Percentiles rank a stretch among this genome's conserved stretches.
phyloP scores from a whole-genome alignment of 176 grass and related monocot species.

The Echinochloa phyllopogon region DNA sequence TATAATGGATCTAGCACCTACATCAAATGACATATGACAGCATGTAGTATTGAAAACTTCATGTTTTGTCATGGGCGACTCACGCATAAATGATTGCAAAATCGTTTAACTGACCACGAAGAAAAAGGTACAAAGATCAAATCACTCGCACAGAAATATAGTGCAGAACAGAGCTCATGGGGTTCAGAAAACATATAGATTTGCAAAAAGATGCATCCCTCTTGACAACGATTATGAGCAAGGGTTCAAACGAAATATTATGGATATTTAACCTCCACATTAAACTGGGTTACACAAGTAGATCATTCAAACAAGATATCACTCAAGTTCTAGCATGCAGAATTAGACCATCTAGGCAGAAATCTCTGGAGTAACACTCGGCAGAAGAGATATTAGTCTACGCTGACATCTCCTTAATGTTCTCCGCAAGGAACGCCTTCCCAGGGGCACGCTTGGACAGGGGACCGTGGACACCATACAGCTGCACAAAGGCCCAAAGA shows the following conservation, averaged over 20 bases:
- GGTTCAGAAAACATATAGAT: not conserved
- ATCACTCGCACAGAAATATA: not conserved
- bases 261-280: conserved; percentile 19
- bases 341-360: conserved; percentile 16
- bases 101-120: not conserved
- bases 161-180: not conserved
- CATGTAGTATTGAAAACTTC: too few species aligned
- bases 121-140: not conserved
- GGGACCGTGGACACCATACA: conserved; percentile 30
- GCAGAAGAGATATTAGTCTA: not conserved
- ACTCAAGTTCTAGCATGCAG: not conserved
- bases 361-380: conserved; percentile 12
- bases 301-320: not conserved
- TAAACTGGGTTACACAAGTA: not conserved
- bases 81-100: too few species aligned
- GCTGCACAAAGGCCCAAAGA: not conserved
- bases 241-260: conserved; percentile 13
- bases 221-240: not conserved
- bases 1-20: too few species aligned
- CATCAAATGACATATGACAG: too few species aligned
- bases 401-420: not conserved
- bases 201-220: not conserved
- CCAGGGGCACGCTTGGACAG: conserved; percentile 12
- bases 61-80: too few species aligned
- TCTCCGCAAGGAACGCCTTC: conserved; percentile 18